Conservation (phyloP, 1,284 basidiomycete species). For the Kalmanozyma brasiliensis region DNA sequence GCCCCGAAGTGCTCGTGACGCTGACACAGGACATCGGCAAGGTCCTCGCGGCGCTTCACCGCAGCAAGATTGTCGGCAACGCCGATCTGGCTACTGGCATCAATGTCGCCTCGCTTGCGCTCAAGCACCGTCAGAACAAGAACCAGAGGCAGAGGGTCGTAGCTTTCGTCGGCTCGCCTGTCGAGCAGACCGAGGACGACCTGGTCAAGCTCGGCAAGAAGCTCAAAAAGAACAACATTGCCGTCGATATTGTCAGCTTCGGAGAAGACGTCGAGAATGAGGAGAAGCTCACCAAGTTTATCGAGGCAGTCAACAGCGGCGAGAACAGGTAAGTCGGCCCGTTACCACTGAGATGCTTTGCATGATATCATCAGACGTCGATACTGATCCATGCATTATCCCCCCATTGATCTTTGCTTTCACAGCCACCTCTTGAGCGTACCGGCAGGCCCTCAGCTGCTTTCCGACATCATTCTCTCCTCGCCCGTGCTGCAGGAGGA, state of each 20-base stretch:
- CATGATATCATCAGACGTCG: background rate
- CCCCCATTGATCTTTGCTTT: background rate
- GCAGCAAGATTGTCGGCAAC: conserved; percentile 78
- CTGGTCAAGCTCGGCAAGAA: conserved; percentile 87
- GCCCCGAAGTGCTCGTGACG: conserved; percentile 91
- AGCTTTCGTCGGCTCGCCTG: conserved; percentile 89
- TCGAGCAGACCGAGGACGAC: conserved; percentile 54
- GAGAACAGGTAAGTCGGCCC: conserved; percentile 79
- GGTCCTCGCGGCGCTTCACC: conserved; percentile 82
- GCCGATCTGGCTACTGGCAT: conserved; percentile 89
- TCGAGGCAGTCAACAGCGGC: conserved; percentile 79
- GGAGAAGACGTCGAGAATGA: conserved; percentile 72
- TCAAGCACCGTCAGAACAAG: conserved; percentile 99
- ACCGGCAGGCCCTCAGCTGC: conserved; percentile 78
- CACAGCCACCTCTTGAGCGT: conserved; percentile 79
- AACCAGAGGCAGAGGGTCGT: conserved; percentile 94
- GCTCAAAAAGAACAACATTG: conserved; percentile 99
- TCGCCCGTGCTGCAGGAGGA: conserved; percentile 87
- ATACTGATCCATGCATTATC: conserved; percentile 1
- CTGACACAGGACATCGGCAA: conserved; percentile 95
- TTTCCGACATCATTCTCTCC: conserved; percentile 84
- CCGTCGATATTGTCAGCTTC: conserved; percentile 88
- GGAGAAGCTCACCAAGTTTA: conserved; percentile 77
- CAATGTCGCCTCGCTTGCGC: conserved; percentile 85
- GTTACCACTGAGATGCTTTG: too few species aligned